Percentiles rank a stretch among this genome's conserved stretches.
Conservation (phyloP, 106 monocot genomes). For the Dendrobium chrysotoxum region DNA sequence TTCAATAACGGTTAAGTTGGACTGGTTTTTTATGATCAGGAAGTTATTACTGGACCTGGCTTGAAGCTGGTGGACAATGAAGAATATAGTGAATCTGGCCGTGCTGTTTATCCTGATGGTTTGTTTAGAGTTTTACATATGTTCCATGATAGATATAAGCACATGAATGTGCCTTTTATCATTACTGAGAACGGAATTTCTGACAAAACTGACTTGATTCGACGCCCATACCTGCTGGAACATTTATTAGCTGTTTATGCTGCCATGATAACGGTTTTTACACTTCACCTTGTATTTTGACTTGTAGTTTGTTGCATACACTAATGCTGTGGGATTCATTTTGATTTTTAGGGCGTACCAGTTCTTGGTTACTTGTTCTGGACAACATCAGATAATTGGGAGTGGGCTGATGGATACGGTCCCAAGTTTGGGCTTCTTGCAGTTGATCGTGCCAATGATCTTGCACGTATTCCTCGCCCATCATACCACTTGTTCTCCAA, state of each 20-base stretch:
- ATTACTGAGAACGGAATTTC: conserved; percentile 94
- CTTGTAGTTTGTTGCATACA: neutral
- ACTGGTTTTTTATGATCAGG: conserved; percentile 30
- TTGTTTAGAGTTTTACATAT: conserved; percentile 70
- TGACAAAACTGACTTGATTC: conserved; percentile 90
- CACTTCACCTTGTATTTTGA: neutral
- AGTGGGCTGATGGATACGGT: conserved; percentile 99
- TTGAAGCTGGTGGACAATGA: conserved; percentile 74
- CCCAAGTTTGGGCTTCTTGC: conserved; percentile 96
- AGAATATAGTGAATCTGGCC: conserved; percentile 97
- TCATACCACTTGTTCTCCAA: conserved; percentile 78
- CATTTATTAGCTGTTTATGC: conserved; percentile 83
- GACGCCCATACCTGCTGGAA: conserved; percentile 84
- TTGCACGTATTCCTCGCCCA: conserved; percentile 71
- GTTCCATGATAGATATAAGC: conserved; percentile 86
- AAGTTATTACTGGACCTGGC: conserved; percentile 77
- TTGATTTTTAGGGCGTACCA: conserved; percentile 61
- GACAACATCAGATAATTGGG: conserved; percentile 99
- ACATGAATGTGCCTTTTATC: conserved; percentile 73
- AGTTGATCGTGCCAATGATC: conserved; percentile 79
- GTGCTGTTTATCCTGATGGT: conserved; percentile 92
- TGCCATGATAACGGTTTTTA: conserved; percentile 59
- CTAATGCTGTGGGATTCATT: neutral
- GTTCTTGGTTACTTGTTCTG: conserved; percentile 95
- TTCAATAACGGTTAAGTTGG: neutral